phyloP scores from a whole-genome alignment of 768 basidiomycete species.

The Suillus subalutaceus region DNA sequence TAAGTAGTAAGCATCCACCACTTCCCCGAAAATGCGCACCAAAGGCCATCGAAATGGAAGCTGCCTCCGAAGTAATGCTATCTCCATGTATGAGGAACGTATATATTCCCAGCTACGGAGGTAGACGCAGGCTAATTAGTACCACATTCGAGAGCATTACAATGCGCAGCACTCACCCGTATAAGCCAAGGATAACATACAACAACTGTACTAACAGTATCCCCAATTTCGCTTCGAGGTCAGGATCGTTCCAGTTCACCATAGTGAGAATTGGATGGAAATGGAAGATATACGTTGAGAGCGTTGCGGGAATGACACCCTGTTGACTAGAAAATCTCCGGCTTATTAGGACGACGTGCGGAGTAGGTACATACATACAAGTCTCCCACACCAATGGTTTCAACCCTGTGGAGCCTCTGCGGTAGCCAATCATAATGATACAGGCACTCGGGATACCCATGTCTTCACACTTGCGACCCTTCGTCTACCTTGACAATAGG shows the following conservation, averaged over 20 bases:
- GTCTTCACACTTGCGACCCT: neutral
- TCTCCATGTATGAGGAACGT: neutral
- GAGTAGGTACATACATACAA: neutral
- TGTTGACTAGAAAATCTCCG: neutral
- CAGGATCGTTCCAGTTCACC: neutral
- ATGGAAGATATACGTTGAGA: too few species aligned
- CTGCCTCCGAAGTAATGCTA: neutral
- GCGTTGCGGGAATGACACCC: neutral
- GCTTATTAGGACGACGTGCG: neutral
- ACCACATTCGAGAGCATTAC: neutral
- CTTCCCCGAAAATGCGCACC: neutral
- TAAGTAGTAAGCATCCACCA: neutral
- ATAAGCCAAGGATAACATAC: neutral
- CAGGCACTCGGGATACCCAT: neutral
- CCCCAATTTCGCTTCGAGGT: neutral
- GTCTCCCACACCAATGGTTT: neutral
- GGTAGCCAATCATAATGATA: neutral
- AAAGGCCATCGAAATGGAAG: constrained; percentile 2
- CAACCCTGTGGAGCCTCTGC: neutral
- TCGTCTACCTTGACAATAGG: neutral
- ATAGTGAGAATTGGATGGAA: neutral
- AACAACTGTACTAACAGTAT: neutral
- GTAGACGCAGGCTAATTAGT: too few species aligned
- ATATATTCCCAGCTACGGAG: constrained; percentile 3
- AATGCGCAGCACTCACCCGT: neutral